These are phyloP conservation scores for Boletellus deceptivus DNA, from an alignment of 1,284 basidiomycete species.

Conservation along the genomic window DNA sequence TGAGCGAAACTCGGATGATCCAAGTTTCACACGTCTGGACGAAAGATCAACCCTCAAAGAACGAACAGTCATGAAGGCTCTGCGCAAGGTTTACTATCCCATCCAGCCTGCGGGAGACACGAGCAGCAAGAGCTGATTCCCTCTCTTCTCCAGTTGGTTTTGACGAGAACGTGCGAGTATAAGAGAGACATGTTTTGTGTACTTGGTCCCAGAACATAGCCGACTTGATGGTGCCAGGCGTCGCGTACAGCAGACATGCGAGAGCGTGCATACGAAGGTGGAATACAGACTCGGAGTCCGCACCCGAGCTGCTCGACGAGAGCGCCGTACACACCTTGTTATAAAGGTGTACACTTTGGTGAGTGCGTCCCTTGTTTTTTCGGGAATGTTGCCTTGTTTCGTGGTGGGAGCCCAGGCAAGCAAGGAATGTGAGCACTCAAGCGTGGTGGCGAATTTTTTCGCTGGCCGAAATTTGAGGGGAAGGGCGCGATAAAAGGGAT, in stretches of 20 bases:
- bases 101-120: slow-evolving; percentile 43
- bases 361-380: slow-evolving; percentile 55
- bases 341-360: slow-evolving; percentile 57
- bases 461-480: slow-evolving; percentile 18
- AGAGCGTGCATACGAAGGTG: slow-evolving; percentile 48
- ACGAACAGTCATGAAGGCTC: slow-evolving; percentile 32
- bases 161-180: slow-evolving; percentile 31
- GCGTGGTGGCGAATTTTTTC: slow-evolving; percentile 37
- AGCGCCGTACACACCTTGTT: slow-evolving; percentile 43
- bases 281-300: slow-evolving; percentile 37
- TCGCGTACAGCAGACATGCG: slow-evolving; percentile 44
- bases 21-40: slow-evolving; percentile 64
- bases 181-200: slow-evolving; percentile 48
- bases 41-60: slow-evolving; percentile 52
- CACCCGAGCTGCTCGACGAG: slow-evolving; percentile 11
- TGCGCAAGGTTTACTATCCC: slow-evolving; percentile 42
- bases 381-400: slow-evolving; percentile 35
- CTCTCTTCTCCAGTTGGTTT: slow-evolving; percentile 31
- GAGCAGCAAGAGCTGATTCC: slow-evolving; percentile 26
- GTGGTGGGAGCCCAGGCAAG: slow-evolving; percentile 52
- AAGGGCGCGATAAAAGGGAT: slow-evolving; percentile 25
- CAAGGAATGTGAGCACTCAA: slow-evolving; percentile 43
- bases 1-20: slow-evolving; percentile 54
- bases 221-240: slow-evolving; percentile 42
- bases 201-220: slow-evolving; percentile 66